phyloP scores from a whole-genome alignment of 2,329 filamentous ascomycete genomes.

The Hymenotorrendiella dingleyae region DNA sequence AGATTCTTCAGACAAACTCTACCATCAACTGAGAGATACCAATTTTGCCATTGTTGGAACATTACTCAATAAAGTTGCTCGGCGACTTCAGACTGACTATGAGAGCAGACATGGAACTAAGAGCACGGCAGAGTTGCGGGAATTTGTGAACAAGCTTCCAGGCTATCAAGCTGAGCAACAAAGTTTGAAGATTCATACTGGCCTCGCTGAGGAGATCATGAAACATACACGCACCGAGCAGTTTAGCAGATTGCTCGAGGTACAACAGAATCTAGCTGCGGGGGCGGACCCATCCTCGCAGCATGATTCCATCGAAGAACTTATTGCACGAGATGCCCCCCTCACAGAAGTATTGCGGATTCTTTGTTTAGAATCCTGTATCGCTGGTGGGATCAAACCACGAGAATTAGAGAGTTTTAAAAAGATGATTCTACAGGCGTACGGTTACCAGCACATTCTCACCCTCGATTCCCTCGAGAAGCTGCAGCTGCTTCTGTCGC shows the following conservation, averaged over 20 bases:
- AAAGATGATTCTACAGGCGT: constrained; percentile 80
- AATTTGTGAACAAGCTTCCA: constrained; percentile 91
- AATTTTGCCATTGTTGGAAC: constrained; percentile 95
- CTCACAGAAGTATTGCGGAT: constrained; percentile 77
- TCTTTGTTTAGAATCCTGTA: constrained; percentile 84
- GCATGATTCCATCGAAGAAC: constrained; percentile 84
- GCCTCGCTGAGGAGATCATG: constrained; percentile 90
- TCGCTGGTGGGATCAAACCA: constrained; percentile 80
- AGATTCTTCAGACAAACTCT: constrained; percentile 84
- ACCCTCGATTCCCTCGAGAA: constrained; percentile 87
- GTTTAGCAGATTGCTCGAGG: constrained; percentile 82
- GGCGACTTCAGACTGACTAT: constrained; percentile 79
- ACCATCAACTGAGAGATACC: constrained; percentile 77
- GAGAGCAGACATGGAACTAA: constrained; percentile 82
- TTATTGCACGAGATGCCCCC: constrained; percentile 83
- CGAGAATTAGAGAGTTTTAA: constrained; percentile 89
- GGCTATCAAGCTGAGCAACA: constrained; percentile 90
- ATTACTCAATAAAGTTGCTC: constrained; percentile 83
- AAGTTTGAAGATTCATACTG: constrained; percentile 86
- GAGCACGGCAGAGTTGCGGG: constrained; percentile 83
- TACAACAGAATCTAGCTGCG: constrained; percentile 91
- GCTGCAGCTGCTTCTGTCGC: constrained; percentile 75
- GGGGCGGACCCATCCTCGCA: constrained; percentile 84
- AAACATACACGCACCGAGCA: constrained; percentile 84
- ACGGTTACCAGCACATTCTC: constrained; percentile 89